A percentile compares a stretch with the other conserved stretches of the same genome.
Evolutionary conservation across 352 stramenopile genomes (phyloP).

Genomic region (Pythium periplocum): DNA sequence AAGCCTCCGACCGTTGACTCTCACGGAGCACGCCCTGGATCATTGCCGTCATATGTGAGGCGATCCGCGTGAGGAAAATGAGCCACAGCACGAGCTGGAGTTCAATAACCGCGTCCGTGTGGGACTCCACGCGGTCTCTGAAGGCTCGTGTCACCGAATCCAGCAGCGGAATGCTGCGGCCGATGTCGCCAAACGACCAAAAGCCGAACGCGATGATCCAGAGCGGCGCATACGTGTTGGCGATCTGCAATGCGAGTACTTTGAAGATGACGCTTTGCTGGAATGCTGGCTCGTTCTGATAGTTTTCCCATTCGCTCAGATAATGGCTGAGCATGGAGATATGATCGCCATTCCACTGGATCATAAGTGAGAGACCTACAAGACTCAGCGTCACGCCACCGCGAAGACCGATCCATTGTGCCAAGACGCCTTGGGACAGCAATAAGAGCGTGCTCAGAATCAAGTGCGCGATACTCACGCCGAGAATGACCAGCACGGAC

Average conservation of each 20-base stretch:
- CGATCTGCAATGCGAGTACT: slow-evolving; percentile 18
- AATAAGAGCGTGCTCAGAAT: slow-evolving; percentile 9
- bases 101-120: slow-evolving; percentile 9
- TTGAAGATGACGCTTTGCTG: slow-evolving; percentile 24
- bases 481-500: slow-evolving; percentile 6
- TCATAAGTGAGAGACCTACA: slow-evolving; percentile 8
- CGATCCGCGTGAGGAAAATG: slow-evolving; percentile 15
- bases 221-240: slow-evolving; percentile 20
- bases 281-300: slow-evolving; percentile 21
- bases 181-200: not conserved
- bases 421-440: slow-evolving; percentile 2
- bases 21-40: slow-evolving; percentile 6
- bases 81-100: slow-evolving; percentile 14
- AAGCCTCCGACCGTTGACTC: not conserved
- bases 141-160: not conserved
- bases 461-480: slow-evolving; percentile 4
- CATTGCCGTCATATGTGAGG: slow-evolving; percentile 12
- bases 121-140: not conserved
- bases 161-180: not conserved
- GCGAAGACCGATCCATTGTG: slow-evolving; percentile 11
- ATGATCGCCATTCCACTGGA: slow-evolving; percentile 15
- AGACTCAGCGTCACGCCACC: slow-evolving; percentile 2
- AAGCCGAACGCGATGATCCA: slow-evolving; percentile 15
- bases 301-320: slow-evolving; percentile 27
- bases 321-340: slow-evolving; percentile 15